Conservation (phyloP, 352 stramenopile species). For the Phytophthora colocasiae region DNA sequence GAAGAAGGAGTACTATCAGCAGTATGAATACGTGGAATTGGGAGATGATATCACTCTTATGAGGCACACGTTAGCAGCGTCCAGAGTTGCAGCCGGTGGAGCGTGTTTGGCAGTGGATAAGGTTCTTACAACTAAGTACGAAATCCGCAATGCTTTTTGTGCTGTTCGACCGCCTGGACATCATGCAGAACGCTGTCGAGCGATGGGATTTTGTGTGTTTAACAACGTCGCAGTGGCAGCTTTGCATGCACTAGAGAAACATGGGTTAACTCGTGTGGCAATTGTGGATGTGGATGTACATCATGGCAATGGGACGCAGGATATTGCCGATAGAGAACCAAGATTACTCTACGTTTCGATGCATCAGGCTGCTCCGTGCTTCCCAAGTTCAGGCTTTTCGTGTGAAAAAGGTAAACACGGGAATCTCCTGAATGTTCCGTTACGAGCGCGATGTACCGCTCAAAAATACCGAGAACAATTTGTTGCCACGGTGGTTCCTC, state of each 20-base stretch:
- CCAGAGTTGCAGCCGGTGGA: constrained; percentile 73
- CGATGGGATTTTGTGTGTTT: constrained; percentile 95
- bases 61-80: constrained; percentile 68
- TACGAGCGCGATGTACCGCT: constrained; percentile 43
- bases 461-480: constrained; percentile 52
- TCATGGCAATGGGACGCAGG: constrained; percentile 89
- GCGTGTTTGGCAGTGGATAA: constrained; percentile 79
- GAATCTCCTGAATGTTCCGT: constrained; percentile 59
- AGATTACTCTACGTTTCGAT: constrained; percentile 62
- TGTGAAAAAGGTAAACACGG: constrained; percentile 41
- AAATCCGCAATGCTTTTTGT: constrained; percentile 85
- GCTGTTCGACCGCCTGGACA: constrained; percentile 76
- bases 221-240: constrained; percentile 96
- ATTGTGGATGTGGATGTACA: constrained; percentile 88
- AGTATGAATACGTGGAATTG: constrained; percentile 74
- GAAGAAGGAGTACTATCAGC: constrained; percentile 60
- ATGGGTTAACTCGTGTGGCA: constrained; percentile 53
- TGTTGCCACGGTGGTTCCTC: constrained; percentile 34
- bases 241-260: constrained; percentile 89
- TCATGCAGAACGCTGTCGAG: constrained; percentile 53
- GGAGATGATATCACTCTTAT: constrained; percentile 76
- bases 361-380: constrained; percentile 59
- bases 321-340: constrained; percentile 35
- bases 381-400: constrained; percentile 49
- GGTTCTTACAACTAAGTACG: constrained; percentile 35